Evolutionary conservation across 495 filamentous ascomycete genomes (phyloP), one percentile per base, ranked within the genome.

Genomic region (Aspergillus wentii): DNA sequence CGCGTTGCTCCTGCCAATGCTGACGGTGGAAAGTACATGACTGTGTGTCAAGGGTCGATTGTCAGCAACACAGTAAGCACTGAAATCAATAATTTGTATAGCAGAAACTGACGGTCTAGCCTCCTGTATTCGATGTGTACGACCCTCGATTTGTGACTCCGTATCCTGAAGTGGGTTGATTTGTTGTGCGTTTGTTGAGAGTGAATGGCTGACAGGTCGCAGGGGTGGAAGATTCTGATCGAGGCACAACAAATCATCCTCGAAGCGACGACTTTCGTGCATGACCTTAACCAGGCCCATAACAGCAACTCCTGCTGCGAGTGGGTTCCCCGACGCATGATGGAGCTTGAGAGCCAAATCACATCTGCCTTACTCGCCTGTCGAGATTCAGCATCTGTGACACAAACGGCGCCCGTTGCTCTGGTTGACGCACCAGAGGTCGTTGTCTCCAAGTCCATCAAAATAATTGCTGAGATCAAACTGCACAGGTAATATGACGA

Each of bases 191-290:
- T 28, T 46, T 48, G 17, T 56, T 61, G 44, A 62, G 63, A 56
- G 38, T 48, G 44, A 29, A 15, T 8, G 17, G n/a, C 14, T 35
- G 17, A 6, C 39, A 6, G 25, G 23, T 5, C 31, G 34, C 23
- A 70, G 65, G 57, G 57, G 25, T 75, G 61, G 62, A 44, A 61
- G 8, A 50, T 64, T 15, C 64, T 72, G 6, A 51, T 75, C 20
- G 58, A 71, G 47, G 59, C 65, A 11, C 69, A 73, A 44, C 66
- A 73, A 49, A 57, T 60, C 2, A 60, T 72, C 21, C 29, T 66
- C 14, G 57, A 62, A 16, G 64, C 67, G 3, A 65, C 61, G 4
- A 64, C 66, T 25, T 74, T 71, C 43, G 60, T 66, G 2, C 61
- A 64, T 23, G 67, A 71, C 42, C 57, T 68, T 42, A 51, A 57